Base-by-base conservation (phyloP, 805 yeast species). In the Tetrapisispora namnaoensis region DNA sequence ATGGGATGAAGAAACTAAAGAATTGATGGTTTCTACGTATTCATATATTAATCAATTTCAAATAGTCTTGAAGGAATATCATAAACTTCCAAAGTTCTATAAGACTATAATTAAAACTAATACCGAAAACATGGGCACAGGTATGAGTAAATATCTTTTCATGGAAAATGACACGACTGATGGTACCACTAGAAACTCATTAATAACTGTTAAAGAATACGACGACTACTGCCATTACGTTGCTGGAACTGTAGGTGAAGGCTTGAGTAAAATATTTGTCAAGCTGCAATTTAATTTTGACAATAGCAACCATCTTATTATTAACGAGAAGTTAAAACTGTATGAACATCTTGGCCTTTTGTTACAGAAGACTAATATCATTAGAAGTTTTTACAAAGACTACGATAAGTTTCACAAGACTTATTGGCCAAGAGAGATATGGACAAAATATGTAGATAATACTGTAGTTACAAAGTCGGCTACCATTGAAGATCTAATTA, bases 221-320 rank as follows among this genome's bases (percentile, higher is more conserved):
- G 90, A 93, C 63, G 73, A 83, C 52, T 93, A 93, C 72, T 93
- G 99, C 69, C 90, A 90, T 69, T 87, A 90, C 61, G 99, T 93
- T 51, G 99, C 99, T 1, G 99, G 99, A 2, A 74, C 93, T 47
- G 98, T 93, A 38, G 99, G 99, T 49, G 96, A 89, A 62, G 99
- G 99, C 2, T 73, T 89, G 56, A 89, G 98, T 11, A 78, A 84
- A 53, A 72, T 93, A 67, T 79, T 88, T 58, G 83, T 86, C 18
- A 73, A 80, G 40, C 95, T 96, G 27, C 65, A 73, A 16, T 88
- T 86, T 61, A 85, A 86, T 37, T 77, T 80, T 49, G 72, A 72
- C 24, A 67, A 81, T 41, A 62, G 70, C 11, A 42, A 30, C 17
- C 44, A 42, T 20, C 21, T 42, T 11, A 42, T 42, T 20, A 42